A percentile compares a stretch with the other conserved stretches of the same genome.
phyloP scores from a whole-genome alignment of 2,329 filamentous ascomycete genomes.

The Ceratocystiopsis minuta region DNA sequence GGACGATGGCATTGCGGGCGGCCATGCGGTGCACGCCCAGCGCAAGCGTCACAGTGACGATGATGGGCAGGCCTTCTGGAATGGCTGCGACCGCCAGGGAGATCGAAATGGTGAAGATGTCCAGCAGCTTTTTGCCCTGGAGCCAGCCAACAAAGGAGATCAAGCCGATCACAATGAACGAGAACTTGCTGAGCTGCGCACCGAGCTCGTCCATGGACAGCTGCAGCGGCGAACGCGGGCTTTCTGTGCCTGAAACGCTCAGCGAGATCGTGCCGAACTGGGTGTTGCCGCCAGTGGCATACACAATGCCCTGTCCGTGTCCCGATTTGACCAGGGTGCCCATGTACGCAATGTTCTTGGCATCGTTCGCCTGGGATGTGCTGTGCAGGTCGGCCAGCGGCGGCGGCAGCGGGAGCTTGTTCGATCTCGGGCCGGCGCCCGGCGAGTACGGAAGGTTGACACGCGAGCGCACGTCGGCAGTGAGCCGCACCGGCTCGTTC shows the following conservation, averaged over 20 bases:
- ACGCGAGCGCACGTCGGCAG: conserved; percentile 36
- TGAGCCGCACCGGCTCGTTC: conserved; percentile 79
- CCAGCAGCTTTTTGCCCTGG: conserved; percentile 73
- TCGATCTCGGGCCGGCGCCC: conserved; percentile 3
- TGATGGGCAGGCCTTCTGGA: conserved; percentile 89
- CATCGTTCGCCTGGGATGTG: conserved; percentile 35
- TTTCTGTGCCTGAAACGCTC: conserved; percentile 87
- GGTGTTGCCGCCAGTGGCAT: conserved; percentile 81
- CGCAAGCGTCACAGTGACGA: conserved; percentile 91
- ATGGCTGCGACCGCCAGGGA: conserved; percentile 93
- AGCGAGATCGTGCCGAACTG: conserved; percentile 94
- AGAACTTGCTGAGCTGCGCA: conserved; percentile 90
- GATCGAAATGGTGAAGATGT: conserved; percentile 95
- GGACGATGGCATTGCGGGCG: conserved; percentile 82
- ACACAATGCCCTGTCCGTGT: conserved; percentile 91
- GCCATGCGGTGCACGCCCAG: conserved; percentile 95
- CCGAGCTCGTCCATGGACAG: conserved; percentile 95
- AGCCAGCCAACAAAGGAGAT: conserved; percentile 84
- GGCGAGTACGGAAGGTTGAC: conserved; percentile 5
- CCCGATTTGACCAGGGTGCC: conserved; percentile 89
- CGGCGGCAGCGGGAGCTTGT: conserved; percentile 14
- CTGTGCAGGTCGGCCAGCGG: neutral
- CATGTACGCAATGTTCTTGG: conserved; percentile 94
- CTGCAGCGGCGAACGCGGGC: conserved; percentile 82
- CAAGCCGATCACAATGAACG: conserved; percentile 80